Evolutionary conservation across 352 stramenopile species (phyloP).

Genomic region (Peronospora belbahrii): DNA sequence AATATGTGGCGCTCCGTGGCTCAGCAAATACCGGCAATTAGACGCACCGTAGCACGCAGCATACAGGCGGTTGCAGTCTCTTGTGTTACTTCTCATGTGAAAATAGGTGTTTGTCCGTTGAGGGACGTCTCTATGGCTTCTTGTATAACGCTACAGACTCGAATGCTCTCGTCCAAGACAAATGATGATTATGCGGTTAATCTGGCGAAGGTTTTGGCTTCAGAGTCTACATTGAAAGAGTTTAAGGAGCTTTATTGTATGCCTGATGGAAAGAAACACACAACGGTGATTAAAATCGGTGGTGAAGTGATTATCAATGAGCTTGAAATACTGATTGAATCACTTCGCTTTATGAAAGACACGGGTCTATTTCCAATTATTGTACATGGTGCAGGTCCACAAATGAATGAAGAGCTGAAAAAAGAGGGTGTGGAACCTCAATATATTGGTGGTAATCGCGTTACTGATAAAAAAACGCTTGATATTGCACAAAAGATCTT

Average conservation of each 20-base stretch:
- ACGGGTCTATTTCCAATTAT: slow-evolving; percentile 81
- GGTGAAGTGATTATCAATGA: slow-evolving; percentile 86
- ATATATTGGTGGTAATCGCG: slow-evolving; percentile 83
- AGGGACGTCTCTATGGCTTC: background rate
- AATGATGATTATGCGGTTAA: slow-evolving; percentile 38
- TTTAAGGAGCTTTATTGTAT: slow-evolving; percentile 70
- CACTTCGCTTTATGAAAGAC: slow-evolving; percentile 76
- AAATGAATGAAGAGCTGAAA: slow-evolving; percentile 85
- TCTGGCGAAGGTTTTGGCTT: slow-evolving; percentile 46
- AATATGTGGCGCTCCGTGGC: slow-evolving; percentile 29
- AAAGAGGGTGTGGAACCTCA: slow-evolving; percentile 75
- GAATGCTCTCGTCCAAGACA: slow-evolving; percentile 17
- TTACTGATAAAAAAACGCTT: slow-evolving; percentile 83
- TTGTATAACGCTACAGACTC: slow-evolving; percentile 6
- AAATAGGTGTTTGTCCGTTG: background rate
- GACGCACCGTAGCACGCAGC: slow-evolving; percentile 9
- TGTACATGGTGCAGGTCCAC: slow-evolving; percentile 81
- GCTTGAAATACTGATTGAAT: slow-evolving; percentile 77
- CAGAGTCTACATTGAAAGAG: slow-evolving; percentile 52
- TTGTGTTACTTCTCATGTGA: background rate
- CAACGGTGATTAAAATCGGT: slow-evolving; percentile 86
- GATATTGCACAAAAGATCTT: slow-evolving; percentile 85
- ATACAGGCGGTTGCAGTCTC: slow-evolving; percentile 4
- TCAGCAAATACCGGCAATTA: slow-evolving; percentile 20
- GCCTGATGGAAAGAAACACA: slow-evolving; percentile 57